phyloP scores from a whole-genome alignment of 306 rosid species.

The Clitoria ternatea region DNA sequence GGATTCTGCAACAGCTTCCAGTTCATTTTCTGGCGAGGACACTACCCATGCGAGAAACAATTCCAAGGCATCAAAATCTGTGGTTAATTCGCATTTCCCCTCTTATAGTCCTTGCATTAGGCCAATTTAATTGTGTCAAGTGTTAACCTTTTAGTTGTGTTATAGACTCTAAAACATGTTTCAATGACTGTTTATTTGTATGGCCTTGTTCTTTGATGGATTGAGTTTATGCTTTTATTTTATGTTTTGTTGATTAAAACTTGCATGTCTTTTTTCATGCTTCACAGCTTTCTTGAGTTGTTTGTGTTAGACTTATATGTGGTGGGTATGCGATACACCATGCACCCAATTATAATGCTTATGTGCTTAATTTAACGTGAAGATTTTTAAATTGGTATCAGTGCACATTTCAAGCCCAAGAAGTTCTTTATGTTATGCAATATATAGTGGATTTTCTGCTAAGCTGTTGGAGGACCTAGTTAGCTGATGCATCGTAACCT shows the following conservation, averaged over 20 bases:
- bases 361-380: too few species aligned
- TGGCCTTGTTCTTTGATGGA: background rate
- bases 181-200: background rate
- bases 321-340: background rate
- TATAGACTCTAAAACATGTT: background rate
- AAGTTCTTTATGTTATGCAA: too few species aligned
- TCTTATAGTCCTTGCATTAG: background rate
- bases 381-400: too few species aligned
- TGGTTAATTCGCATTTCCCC: conserved; percentile 23
- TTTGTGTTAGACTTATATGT: background rate
- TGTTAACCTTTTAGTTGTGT: background rate
- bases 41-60: conserved; percentile 20
- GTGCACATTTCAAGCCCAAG: background rate
- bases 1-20: conserved; percentile 35
- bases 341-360: background rate
- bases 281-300: background rate
- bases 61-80: conserved; percentile 29
- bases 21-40: conserved; percentile 38
- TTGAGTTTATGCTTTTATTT: background rate
- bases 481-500: background rate
- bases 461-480: background rate
- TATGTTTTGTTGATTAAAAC: background rate
- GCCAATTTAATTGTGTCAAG: conserved; percentile 1
- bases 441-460: background rate
- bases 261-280: background rate